phyloP scores from a whole-genome alignment of 148 eudicot species.

The Selenicereus undatus region DNA sequence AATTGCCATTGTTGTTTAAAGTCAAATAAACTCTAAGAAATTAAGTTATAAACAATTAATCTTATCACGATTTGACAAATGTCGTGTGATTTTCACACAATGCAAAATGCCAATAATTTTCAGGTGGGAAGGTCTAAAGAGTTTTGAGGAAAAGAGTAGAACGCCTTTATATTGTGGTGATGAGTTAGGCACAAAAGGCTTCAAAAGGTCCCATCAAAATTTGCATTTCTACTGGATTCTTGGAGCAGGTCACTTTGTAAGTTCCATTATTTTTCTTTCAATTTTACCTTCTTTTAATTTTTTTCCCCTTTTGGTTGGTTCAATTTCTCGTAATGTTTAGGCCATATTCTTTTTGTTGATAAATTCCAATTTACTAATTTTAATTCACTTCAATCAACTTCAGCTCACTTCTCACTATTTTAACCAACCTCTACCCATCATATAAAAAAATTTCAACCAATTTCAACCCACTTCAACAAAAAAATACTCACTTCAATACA shows the following conservation, averaged over 20 bases:
- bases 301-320: neutral
- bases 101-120: neutral
- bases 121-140: slow-evolving; percentile 81
- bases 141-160: slow-evolving; percentile 45
- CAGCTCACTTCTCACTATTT: too few species aligned
- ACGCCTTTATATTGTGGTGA: slow-evolving; percentile 62
- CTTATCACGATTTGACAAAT: neutral
- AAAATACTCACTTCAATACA: too few species aligned
- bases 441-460: too few species aligned
- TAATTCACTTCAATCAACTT: too few species aligned
- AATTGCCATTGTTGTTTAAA: too few species aligned
- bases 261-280: slow-evolving; percentile 15
- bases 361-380: too few species aligned
- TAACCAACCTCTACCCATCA: too few species aligned
- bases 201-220: slow-evolving; percentile 61
- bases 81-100: neutral
- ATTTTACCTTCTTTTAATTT: neutral
- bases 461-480: too few species aligned
- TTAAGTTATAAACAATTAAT: too few species aligned
- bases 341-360: too few species aligned
- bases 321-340: neutral
- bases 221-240: slow-evolving; percentile 96
- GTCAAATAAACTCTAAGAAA: too few species aligned
- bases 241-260: slow-evolving; percentile 91
- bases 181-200: slow-evolving; percentile 48